These are phyloP conservation scores for Xylaria palmicola DNA, from an alignment of 495 filamentous ascomycete species.

Conservation along the genomic window DNA sequence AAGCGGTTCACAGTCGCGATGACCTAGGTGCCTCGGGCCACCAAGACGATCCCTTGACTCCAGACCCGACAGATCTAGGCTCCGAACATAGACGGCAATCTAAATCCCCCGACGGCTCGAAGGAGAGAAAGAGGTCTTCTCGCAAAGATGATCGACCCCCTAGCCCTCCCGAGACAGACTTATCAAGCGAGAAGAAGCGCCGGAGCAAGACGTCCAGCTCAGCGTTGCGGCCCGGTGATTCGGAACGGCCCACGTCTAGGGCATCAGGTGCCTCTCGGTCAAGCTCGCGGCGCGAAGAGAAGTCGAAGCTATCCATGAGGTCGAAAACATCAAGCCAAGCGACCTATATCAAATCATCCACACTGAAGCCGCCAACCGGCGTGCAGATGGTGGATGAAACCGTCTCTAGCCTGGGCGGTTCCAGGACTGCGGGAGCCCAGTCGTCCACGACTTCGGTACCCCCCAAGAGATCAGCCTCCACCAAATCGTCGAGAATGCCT, in stretches of 20 bases:
- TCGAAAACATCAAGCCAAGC: constrained; percentile 50
- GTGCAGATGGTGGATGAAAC: constrained; percentile 18
- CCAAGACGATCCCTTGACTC: constrained; percentile 62
- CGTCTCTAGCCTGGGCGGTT: constrained; percentile 50
- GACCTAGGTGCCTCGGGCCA: constrained; percentile 43
- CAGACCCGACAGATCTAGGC: constrained; percentile 75
- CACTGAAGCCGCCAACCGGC: constrained; percentile 23
- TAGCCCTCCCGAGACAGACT: constrained; percentile 56
- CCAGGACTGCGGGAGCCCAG: constrained; percentile 19
- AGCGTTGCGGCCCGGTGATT: constrained; percentile 20
- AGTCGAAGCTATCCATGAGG: constrained; percentile 46
- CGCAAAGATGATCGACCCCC: constrained; percentile 48
- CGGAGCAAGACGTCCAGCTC: constrained; percentile 37
- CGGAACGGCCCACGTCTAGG: constrained; percentile 37
- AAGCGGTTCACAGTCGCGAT: constrained; percentile 64
- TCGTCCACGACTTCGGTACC: constrained; percentile 62
- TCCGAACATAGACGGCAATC: constrained; percentile 45
- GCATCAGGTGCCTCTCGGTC: constrained; percentile 43
- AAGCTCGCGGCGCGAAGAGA: constrained; percentile 42
- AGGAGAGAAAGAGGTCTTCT: constrained; percentile 28
- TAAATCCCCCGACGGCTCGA: constrained; percentile 36
- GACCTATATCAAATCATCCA: constrained; percentile 34
- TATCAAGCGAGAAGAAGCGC: constrained; percentile 45
- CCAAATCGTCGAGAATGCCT: constrained; percentile 36
- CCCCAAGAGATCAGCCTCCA: constrained; percentile 52